These are phyloP conservation scores for Bolboschoenus planiculmis DNA, from an alignment of 176 grass and related monocot species.

Conservation along the genomic window DNA sequence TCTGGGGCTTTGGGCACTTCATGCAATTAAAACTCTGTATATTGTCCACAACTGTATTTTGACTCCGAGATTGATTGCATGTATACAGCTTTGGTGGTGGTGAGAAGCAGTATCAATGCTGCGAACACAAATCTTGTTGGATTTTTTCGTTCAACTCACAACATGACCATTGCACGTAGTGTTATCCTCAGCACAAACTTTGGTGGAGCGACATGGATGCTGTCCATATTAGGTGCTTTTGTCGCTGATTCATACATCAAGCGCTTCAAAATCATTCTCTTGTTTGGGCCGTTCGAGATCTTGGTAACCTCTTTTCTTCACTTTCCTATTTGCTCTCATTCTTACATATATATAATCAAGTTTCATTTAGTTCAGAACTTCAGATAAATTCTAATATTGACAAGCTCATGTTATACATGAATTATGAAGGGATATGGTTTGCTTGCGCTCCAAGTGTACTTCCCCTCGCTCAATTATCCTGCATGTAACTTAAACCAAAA, in stretches of 20 bases:
- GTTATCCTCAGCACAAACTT: constrained; percentile 15
- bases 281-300: constrained; percentile 6
- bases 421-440: constrained; percentile 32
- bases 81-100: constrained; percentile 10
- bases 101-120: constrained; percentile 19
- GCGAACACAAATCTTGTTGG: constrained; percentile 17
- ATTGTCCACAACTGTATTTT: neutral
- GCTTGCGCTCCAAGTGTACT: constrained; percentile 37
- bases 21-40: neutral
- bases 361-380: neutral
- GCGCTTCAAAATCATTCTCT: constrained; percentile 15
- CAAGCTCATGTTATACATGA: neutral
- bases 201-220: neutral
- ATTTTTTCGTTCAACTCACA: constrained; percentile 13
- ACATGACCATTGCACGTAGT: constrained; percentile 12
- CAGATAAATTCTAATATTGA: neutral
- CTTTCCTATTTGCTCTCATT: neutral
- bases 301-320: neutral
- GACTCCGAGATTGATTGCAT: neutral
- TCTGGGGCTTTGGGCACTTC: neutral
- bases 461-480: constrained; percentile 18
- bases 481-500: constrained; percentile 14
- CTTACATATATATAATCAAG: neutral
- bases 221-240: constrained; percentile 13
- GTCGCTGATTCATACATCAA: constrained; percentile 10